phyloP scores from a whole-genome alignment of 306 rosid genomes.

The Rosa multiflora region DNA sequence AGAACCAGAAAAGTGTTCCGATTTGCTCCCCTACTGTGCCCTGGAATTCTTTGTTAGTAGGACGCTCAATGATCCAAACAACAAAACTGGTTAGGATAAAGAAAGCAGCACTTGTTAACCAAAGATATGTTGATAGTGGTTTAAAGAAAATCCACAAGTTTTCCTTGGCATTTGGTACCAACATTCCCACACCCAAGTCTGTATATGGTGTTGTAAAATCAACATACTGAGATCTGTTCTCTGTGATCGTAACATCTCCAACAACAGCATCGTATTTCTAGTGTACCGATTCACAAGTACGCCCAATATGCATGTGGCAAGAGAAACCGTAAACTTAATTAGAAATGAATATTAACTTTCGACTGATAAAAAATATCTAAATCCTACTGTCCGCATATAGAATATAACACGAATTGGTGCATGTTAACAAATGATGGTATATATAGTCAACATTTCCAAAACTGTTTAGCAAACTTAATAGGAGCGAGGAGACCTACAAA shows the following conservation, averaged over 20 bases:
- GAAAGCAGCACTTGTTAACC: slow-evolving; percentile 15
- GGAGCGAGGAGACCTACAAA: too few relatives aligned
- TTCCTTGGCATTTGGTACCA: background rate
- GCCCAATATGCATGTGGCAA: background rate
- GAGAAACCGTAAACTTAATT: too few relatives aligned
- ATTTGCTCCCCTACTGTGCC: slow-evolving; percentile 7
- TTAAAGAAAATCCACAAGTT: slow-evolving; percentile 11
- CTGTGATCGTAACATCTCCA: slow-evolving; percentile 16
- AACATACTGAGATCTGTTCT: slow-evolving; percentile 13
- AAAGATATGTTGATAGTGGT: slow-evolving; percentile 5
- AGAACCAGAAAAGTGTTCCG: slow-evolving; percentile 15
- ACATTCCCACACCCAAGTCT: slow-evolving; percentile 8
- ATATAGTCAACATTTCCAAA: too few relatives aligned
- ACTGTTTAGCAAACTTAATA: too few relatives aligned
- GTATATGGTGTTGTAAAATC: slow-evolving; percentile 13
- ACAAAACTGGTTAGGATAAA: slow-evolving; percentile 12
- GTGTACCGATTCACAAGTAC: background rate
- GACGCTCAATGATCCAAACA: slow-evolving; percentile 21
- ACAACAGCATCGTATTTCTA: slow-evolving; percentile 11
- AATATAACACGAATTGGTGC: too few relatives aligned
- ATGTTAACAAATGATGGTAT: too few relatives aligned
- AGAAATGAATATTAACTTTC: too few relatives aligned
- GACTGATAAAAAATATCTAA: too few relatives aligned
- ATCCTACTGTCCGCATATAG: too few relatives aligned
- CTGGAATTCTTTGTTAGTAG: slow-evolving; percentile 7